Evolutionary conservation across 176 grass and related monocot genomes (phyloP).

Genomic region (Metroxylon sagu): DNA sequence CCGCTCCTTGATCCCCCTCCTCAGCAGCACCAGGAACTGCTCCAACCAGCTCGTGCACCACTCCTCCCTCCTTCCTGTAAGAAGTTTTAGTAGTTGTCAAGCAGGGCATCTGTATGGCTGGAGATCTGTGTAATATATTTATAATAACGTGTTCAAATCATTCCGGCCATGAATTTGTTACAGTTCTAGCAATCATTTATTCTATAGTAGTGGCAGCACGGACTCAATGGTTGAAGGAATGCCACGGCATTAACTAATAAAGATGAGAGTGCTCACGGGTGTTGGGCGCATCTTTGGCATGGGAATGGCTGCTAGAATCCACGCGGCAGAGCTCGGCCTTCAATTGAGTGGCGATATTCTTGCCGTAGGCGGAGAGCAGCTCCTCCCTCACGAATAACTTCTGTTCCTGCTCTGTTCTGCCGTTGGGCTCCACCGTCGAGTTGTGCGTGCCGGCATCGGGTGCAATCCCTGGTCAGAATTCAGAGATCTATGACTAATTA

Average conservation of each 20-base stretch:
- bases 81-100: neutral
- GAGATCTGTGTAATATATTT: no score
- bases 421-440: neutral
- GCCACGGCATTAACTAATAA: no score
- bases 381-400: conserved; percentile 49
- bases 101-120: no score
- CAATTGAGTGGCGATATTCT: conserved; percentile 50
- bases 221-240: no score
- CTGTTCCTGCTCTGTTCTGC: conserved; percentile 23
- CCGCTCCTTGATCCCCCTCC: conserved; percentile 39
- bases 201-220: no score
- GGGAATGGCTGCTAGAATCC: conserved; percentile 15
- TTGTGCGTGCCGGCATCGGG: conserved; percentile 23
- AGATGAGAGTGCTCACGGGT: neutral
- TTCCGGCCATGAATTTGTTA: no score
- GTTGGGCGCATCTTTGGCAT: neutral
- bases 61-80: conserved; percentile 11
- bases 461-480: conserved; percentile 48
- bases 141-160: no score
- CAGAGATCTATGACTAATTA: no score
- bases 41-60: conserved; percentile 62
- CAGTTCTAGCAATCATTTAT: no score
- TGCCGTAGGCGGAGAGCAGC: conserved; percentile 47
- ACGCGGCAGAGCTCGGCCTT: conserved; percentile 60
- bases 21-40: conserved; percentile 33